A percentile compares a stretch with the other conserved stretches of the same genome.
Evolutionary conservation across 441 rosid species (phyloP).

Genomic region (Erysimum pusillum): DNA sequence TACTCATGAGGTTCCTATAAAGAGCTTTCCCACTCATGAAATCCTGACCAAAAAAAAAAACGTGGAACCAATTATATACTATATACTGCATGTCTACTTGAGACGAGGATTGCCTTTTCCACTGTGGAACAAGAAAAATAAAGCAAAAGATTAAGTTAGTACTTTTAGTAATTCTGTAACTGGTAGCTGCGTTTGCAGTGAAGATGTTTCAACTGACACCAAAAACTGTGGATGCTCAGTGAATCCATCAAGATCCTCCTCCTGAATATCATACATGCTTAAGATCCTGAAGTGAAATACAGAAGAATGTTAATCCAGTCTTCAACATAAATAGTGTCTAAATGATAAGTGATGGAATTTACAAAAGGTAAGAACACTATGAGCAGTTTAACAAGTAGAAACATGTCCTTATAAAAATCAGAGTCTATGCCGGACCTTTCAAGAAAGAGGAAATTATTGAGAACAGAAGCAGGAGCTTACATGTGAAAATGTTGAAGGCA

Average conservation of each 20-base stretch:
- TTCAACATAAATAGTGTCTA: not conserved
- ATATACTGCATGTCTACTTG: constrained; percentile 31
- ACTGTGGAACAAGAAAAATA: constrained; percentile 22
- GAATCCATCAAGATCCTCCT: constrained; percentile 79
- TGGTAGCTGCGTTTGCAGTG: constrained; percentile 87
- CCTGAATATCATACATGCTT: constrained; percentile 83
- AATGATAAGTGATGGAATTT: constrained; percentile 11
- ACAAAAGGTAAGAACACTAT: not conserved
- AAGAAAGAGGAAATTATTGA: constrained; percentile 4
- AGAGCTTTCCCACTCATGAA: constrained; percentile 98
- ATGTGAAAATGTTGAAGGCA: constrained; percentile 97
- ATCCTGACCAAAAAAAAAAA: constrained; percentile 66
- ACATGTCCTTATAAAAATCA: constrained; percentile 18
- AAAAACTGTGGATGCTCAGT: constrained; percentile 64
- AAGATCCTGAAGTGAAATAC: constrained; percentile 70
- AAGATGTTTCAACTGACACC: constrained; percentile 58
- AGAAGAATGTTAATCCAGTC: constrained; percentile 27
- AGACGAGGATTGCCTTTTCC: constrained; percentile 35
- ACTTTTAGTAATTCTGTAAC: constrained; percentile 91
- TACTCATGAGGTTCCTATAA: constrained; percentile 86
- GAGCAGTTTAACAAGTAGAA: constrained; percentile 12
- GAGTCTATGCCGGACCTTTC: not conserved
- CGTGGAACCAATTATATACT: constrained; percentile 24
- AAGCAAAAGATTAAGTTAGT: constrained; percentile 30
- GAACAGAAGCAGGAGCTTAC: constrained; percentile 54